phyloP scores from a whole-genome alignment of 176 grass and related monocot genomes.

The Hyparrhenia diplandra region DNA sequence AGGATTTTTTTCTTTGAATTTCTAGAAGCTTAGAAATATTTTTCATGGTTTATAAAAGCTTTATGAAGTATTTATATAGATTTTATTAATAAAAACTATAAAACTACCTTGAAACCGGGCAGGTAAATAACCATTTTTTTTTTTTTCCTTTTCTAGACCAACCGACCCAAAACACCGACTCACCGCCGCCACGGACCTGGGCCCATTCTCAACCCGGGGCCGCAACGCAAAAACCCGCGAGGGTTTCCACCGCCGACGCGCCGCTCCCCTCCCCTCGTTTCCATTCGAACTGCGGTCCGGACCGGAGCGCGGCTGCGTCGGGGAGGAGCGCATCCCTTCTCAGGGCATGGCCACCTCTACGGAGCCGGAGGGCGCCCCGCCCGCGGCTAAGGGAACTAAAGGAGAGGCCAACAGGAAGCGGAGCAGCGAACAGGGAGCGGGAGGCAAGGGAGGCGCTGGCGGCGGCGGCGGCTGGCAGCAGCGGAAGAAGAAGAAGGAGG shows the following conservation, averaged over 20 bases:
- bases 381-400: not conserved
- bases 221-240: not conserved
- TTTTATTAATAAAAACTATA: too few relatives aligned
- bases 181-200: too few relatives aligned
- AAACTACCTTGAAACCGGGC: too few relatives aligned
- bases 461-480: slow-evolving; percentile 16
- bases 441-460: not conserved
- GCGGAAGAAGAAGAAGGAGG: slow-evolving; percentile 50
- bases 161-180: too few relatives aligned
- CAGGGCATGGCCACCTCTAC: slow-evolving; percentile 19
- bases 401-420: slow-evolving; percentile 14
- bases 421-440: not conserved
- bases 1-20: too few relatives aligned
- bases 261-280: not conserved
- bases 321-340: not conserved
- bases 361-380: slow-evolving; percentile 24
- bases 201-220: not conserved
- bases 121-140: too few relatives aligned
- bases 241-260: slow-evolving; percentile 5
- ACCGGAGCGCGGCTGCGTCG: not conserved
- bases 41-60: too few relatives aligned
- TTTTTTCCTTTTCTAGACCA: too few relatives aligned
- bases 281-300: not conserved
- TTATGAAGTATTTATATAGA: too few relatives aligned
- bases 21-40: too few relatives aligned